A percentile compares a stretch with the other conserved stretches of the same genome.
Conservation (phyloP, 495 filamentous ascomycete species). For the Hypoxylon subgilvum region DNA sequence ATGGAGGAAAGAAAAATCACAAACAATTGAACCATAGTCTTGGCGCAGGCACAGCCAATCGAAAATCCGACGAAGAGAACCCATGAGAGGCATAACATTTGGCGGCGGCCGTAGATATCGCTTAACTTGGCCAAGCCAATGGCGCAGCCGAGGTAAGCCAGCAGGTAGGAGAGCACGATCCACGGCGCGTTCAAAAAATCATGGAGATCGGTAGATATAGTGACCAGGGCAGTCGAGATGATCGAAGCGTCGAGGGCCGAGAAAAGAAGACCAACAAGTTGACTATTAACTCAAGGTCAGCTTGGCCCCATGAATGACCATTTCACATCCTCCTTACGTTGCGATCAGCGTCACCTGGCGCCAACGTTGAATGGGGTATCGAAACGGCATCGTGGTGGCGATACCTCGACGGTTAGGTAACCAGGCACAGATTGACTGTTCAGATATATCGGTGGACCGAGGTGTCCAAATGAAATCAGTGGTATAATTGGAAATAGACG, state of each 20-base stretch:
- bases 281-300: constrained; percentile 41
- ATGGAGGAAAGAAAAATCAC: constrained; percentile 10
- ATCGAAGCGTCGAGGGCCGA: constrained; percentile 68
- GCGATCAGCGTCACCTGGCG: constrained; percentile 29
- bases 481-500: too few species aligned
- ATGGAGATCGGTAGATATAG: constrained; percentile 60
- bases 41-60: constrained; percentile 60
- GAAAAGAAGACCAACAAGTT: constrained; percentile 63
- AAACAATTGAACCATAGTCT: constrained; percentile 60
- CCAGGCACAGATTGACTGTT: too few species aligned
- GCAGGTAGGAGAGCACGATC: constrained; percentile 64
- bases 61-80: constrained; percentile 62
- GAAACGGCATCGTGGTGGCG: constrained; percentile 26
- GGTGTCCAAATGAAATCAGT: too few species aligned
- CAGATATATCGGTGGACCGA: too few species aligned
- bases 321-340: constrained; percentile 22
- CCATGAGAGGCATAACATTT: constrained; percentile 55
- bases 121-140: constrained; percentile 66
- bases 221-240: constrained; percentile 66
- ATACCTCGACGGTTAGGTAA: too few species aligned
- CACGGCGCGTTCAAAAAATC: constrained; percentile 62
- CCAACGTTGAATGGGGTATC: constrained; percentile 21
- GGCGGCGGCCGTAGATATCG: constrained; percentile 64
- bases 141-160: constrained; percentile 67
- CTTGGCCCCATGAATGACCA: constrained; percentile 5